phyloP scores from a whole-genome alignment of 2,329 filamentous ascomycete genomes.

The Stagonosporopsis cucurbitacearum region DNA sequence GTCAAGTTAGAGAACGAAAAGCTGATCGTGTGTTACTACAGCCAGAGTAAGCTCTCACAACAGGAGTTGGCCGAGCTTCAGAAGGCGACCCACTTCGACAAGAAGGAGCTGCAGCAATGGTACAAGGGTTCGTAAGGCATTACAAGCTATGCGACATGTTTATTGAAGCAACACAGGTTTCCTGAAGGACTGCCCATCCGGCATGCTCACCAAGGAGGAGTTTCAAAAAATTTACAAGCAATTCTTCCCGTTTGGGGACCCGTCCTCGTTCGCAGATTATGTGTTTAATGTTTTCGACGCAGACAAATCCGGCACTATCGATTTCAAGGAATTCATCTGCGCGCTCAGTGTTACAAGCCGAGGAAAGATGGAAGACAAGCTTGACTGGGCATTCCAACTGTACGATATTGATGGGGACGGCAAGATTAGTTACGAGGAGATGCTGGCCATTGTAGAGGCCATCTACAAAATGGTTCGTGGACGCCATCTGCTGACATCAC shows the following conservation, averaged over 20 bases:
- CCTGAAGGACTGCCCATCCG: slow-evolving; percentile 95
- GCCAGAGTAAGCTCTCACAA: slow-evolving; percentile 97
- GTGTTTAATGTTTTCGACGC: slow-evolving; percentile 99
- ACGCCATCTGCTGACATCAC: not conserved
- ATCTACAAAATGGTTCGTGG: slow-evolving; percentile 95
- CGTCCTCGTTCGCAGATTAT: slow-evolving; percentile 96
- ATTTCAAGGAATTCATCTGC: slow-evolving; percentile 99
- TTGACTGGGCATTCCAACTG: slow-evolving; percentile 98
- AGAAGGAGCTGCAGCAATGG: slow-evolving; percentile 99
- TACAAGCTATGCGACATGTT: not conserved
- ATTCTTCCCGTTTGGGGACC: slow-evolving; percentile 98
- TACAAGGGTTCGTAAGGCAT: slow-evolving; percentile 79
- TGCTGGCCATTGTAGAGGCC: slow-evolving; percentile 97
- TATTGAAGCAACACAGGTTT: slow-evolving; percentile 69
- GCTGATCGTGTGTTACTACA: slow-evolving; percentile 55
- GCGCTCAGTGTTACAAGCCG: slow-evolving; percentile 95
- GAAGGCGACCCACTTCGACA: slow-evolving; percentile 97
- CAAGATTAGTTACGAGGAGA: slow-evolving; percentile 99
- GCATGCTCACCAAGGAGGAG: slow-evolving; percentile 96
- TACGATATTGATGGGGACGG: slow-evolving; percentile 99
- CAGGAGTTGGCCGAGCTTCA: slow-evolving; percentile 95
- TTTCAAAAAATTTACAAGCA: slow-evolving; percentile 99
- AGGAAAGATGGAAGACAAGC: slow-evolving; percentile 98
- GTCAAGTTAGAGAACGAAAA: slow-evolving; percentile 34
- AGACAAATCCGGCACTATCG: slow-evolving; percentile 95